phyloP scores from a whole-genome alignment of 192 early-diverging fungal species.

The Gigaspora rosea region DNA sequence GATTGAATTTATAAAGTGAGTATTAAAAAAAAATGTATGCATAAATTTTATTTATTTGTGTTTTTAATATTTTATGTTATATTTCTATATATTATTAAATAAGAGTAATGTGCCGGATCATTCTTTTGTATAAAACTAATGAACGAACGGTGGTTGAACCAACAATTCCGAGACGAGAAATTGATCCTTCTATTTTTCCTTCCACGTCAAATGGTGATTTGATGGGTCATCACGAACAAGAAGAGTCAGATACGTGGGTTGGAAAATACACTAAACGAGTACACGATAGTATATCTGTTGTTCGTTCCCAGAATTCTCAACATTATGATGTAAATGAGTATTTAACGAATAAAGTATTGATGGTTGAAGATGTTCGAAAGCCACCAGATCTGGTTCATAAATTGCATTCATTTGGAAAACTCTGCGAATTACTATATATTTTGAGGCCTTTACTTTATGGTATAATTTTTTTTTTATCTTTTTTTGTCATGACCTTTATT shows the following conservation, averaged over 20 bases:
- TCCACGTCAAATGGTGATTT: too few species aligned
- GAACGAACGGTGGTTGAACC: conserved; percentile 15
- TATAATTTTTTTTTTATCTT: conserved; percentile 35
- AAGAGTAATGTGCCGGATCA: conserved; percentile 31
- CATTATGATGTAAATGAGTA: conserved; percentile 52
- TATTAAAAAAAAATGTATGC: too few species aligned
- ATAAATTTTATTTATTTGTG: not conserved
- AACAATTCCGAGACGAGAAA: conserved; percentile 25
- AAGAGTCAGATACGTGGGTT: conserved; percentile 38
- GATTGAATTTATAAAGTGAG: conserved; percentile 70
- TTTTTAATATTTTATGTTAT: not conserved
- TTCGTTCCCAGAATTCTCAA: not conserved
- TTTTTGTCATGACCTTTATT: not conserved
- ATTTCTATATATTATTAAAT: conserved; percentile 5
- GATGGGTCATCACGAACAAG: not conserved
- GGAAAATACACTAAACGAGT: conserved; percentile 43
- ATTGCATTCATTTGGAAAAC: conserved; percentile 51
- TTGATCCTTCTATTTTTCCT: conserved; percentile 28
- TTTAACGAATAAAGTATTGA: conserved; percentile 54
- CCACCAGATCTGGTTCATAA: conserved; percentile 70
- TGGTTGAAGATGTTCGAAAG: conserved; percentile 64
- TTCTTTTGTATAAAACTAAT: conserved; percentile 16
- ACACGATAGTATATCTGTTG: conserved; percentile 23
- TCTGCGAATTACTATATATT: conserved; percentile 81
- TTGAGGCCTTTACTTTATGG: conserved; percentile 86